Evolutionary conservation across 1,284 basidiomycete species (phyloP).

Genomic region (Afroboletus lepidellus): DNA sequence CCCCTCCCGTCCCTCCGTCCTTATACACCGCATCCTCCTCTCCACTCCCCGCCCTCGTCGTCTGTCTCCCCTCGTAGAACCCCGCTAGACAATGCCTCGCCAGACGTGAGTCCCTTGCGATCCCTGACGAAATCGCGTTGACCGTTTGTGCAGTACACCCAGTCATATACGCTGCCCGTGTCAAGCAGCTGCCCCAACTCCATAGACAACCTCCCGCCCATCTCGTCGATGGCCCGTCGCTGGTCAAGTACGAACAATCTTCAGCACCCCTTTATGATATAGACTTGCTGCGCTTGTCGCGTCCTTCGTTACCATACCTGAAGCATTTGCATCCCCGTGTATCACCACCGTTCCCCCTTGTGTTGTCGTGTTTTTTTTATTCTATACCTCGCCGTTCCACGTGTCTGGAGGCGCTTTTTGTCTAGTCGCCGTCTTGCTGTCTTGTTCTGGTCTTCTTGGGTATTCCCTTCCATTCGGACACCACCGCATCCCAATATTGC

Average conservation of each 20-base stretch:
- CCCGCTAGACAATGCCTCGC: conserved; percentile 22
- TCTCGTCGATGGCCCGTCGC: conserved; percentile 35
- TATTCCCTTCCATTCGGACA: conserved; percentile 23
- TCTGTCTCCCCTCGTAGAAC: conserved; percentile 28
- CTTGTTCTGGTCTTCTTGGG: conserved; percentile 31
- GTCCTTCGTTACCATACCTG: too few species aligned
- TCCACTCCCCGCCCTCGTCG: conserved; percentile 30
- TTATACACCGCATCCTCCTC: conserved; percentile 24
- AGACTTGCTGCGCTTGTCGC: conserved; percentile 19
- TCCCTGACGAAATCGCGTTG: conserved; percentile 2
- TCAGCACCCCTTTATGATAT: conserved; percentile 36
- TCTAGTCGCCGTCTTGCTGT: conserved; percentile 23
- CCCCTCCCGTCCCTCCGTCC: conserved; percentile 32
- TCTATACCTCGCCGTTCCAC: conserved; percentile 7
- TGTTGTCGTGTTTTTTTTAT: conserved; percentile 16
- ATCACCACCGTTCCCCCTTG: conserved; percentile 2
- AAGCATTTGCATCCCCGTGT: conserved; percentile 19
- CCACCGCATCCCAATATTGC: conserved; percentile 21
- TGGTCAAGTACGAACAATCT: conserved; percentile 31
- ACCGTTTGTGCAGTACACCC: conserved; percentile 21
- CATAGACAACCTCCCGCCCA: conserved; percentile 35
- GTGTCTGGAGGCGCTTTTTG: conserved; percentile 3
- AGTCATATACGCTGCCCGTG: conserved; percentile 26
- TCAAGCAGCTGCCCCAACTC: conserved; percentile 31
- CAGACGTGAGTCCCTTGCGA: conserved; percentile 27